Evolutionary conservation across 2,329 filamentous ascomycete species (phyloP).

Genomic region (Ceratocystis destructans): DNA sequence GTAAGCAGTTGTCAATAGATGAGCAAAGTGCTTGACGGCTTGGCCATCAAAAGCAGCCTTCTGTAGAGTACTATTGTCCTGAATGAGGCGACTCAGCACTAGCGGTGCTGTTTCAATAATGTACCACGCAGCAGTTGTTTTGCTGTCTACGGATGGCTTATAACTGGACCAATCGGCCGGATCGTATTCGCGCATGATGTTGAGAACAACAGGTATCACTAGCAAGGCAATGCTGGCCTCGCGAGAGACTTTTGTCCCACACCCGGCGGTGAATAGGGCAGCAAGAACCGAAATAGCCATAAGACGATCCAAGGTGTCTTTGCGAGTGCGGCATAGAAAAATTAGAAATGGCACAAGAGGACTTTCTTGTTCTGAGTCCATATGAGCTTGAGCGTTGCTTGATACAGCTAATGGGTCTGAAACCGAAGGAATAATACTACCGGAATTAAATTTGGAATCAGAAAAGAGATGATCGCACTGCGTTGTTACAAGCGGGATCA

Average conservation of each 20-base stretch:
- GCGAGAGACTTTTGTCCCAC: conserved; percentile 46
- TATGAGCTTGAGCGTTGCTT: neutral
- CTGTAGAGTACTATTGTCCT: conserved; percentile 66
- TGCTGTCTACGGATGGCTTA: neutral
- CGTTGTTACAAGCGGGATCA: conserved; percentile 44
- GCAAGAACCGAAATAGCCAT: conserved; percentile 58
- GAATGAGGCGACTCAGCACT: conserved; percentile 64
- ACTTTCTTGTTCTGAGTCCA: conserved; percentile 47
- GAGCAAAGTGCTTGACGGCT: conserved; percentile 34
- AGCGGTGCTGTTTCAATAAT: conserved; percentile 59
- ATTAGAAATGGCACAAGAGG: conserved; percentile 63
- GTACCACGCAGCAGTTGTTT: conserved; percentile 30
- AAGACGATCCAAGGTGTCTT: conserved; percentile 43
- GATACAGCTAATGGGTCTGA: neutral
- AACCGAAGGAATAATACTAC: neutral
- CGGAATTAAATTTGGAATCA: neutral
- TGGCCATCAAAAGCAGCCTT: conserved; percentile 60
- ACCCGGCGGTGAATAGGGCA: conserved; percentile 52
- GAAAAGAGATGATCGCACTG: neutral
- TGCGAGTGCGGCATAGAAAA: conserved; percentile 42
- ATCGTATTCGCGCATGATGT: conserved; percentile 36
- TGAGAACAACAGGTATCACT: conserved; percentile 55
- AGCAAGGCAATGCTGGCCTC: conserved; percentile 52
- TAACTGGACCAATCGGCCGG: neutral
- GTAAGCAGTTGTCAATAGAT: conserved; percentile 39